Evolutionary conservation across 2,329 filamentous ascomycete genomes (phyloP), one percentile per base, ranked within the genome.

Genomic region (Phialophora chinensis): DNA sequence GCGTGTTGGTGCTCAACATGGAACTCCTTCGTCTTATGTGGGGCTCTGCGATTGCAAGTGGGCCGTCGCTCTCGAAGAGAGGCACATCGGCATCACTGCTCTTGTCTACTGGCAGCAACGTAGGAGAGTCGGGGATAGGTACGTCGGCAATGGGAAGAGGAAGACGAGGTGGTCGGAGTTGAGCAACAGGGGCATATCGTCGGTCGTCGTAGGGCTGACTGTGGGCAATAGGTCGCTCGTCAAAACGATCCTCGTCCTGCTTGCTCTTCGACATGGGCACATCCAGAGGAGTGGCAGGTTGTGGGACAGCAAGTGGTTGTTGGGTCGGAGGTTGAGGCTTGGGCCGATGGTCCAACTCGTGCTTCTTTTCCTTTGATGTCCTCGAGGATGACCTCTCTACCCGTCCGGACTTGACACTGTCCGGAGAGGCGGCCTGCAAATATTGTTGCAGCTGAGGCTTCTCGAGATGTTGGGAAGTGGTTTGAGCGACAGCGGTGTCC

Each of bases 71-170:
- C 59, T 87, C 84, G 20, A 85, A 81, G 10, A 80, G 77, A 50
- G 85, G 80, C n/a, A 84, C 77, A 60, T 86, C 83, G 5, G 85
- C 86, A 67, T 88, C 76, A 3, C 20, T 53, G 2, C 78, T 78
- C 67, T 82, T 77, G 76, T 92, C 90, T 31, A 88, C 84, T 1
- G 92, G 86, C 6, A 90, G 88, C 69, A 94, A 87, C 70, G 97
- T 94, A 62, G 94, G 94, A 53, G 93, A 97, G 29, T 93, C 93
- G 1, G 94, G 94, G 0, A 91, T 92, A 73, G 95, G 90, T 77
- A 96, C 93, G 82, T 97, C 92, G 74, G 96, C 93, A 73, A 98
- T 97, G 62, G 94, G 93, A 66, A 98, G 86, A 66, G 94, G 94
- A 74, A 98, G 83, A 67, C 94, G 90, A 59, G 94, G 94, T 54